Evolutionary conservation across 305 asterid species (phyloP).

Genomic region (Fraxinus sp.): DNA sequence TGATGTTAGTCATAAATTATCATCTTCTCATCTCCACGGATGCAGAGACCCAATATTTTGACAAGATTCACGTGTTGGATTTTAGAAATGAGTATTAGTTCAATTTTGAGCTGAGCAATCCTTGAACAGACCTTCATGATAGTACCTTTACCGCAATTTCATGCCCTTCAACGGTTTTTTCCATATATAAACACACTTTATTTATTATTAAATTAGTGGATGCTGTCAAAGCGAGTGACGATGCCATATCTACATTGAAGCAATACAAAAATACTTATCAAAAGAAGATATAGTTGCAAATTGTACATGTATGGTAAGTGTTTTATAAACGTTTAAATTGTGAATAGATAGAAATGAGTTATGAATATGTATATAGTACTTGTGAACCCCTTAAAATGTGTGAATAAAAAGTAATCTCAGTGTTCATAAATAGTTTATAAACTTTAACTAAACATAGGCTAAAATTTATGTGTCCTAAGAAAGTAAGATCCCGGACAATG

Average conservation of each 20-base stretch:
- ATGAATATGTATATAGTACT: neutral
- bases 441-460: neutral
- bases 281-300: neutral
- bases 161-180: conserved; percentile 38
- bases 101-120: conserved; percentile 50
- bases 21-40: conserved; percentile 44
- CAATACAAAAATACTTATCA: conserved; percentile 24
- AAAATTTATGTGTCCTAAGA: neutral
- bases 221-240: neutral
- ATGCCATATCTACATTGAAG: neutral
- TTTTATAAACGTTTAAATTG: no score
- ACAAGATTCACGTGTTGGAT: conserved; percentile 58
- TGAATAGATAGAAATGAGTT: neutral
- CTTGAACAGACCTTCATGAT: conserved; percentile 42
- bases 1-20: conserved; percentile 50
- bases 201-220: neutral
- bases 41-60: conserved; percentile 47
- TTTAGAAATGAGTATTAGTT: conserved; percentile 47
- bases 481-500: neutral
- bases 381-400: neutral
- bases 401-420: no score
- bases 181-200: conserved; percentile 18
- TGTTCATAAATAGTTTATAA: neutral
- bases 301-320: neutral
- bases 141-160: conserved; percentile 52